Percentiles rank a stretch among this genome's conserved stretches.
phyloP scores from a whole-genome alignment of 2,329 filamentous ascomycete genomes.

The Fusarium sp. region DNA sequence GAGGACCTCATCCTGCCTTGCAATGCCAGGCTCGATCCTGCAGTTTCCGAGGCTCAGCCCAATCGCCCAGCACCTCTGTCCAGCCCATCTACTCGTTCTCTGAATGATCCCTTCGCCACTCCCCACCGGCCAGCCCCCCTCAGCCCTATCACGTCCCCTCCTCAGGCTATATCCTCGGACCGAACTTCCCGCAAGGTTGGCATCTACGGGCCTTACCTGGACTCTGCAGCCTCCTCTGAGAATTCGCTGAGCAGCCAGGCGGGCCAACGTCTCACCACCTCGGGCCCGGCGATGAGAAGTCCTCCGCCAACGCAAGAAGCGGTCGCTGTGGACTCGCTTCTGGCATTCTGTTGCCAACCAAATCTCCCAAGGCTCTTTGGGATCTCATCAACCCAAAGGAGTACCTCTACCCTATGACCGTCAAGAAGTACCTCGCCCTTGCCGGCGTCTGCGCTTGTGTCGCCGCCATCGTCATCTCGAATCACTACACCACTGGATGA shows the following conservation, averaged over 20 bases:
- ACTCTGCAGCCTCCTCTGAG: neutral
- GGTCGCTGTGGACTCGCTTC: neutral
- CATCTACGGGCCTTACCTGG: neutral
- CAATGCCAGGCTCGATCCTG: neutral
- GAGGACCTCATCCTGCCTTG: neutral
- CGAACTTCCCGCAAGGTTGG: neutral
- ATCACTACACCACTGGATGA: slow-evolving; percentile 20
- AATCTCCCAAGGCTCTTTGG: slow-evolving; percentile 15
- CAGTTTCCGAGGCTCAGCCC: neutral
- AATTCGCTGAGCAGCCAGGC: neutral
- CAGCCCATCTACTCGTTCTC: neutral
- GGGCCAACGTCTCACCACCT: neutral
- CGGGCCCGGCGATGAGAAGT: neutral
- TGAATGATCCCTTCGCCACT: neutral
- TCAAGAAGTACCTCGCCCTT: slow-evolving; percentile 16
- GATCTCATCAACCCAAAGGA: slow-evolving; percentile 16
- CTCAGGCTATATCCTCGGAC: neutral
- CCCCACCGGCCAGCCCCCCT: neutral
- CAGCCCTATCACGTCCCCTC: neutral
- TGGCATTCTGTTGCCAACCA: neutral
- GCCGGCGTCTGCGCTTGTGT: slow-evolving; percentile 3
- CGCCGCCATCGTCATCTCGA: slow-evolving; percentile 6
- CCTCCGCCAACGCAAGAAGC: neutral
- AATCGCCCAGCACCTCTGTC: neutral
- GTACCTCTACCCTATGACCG: slow-evolving; percentile 21